Base-by-base conservation (phyloP, 257 asterid genomes). In the Salvia rosmarinus region DNA sequence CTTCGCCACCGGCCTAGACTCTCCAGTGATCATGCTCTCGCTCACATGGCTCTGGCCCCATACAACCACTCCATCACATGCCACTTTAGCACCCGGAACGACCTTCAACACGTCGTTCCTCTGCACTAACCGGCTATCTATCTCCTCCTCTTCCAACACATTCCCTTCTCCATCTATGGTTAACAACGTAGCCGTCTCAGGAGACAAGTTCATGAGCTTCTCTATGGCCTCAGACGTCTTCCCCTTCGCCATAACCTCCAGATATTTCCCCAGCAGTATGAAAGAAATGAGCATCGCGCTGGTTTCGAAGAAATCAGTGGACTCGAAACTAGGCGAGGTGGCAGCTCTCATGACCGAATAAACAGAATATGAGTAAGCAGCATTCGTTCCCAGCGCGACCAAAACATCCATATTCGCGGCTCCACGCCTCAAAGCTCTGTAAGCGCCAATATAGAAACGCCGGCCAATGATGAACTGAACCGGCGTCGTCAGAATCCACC, bases 11-110 rank as follows among this genome's bases (percentile, higher is more conserved):
- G 88, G 85, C 80, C 78, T 72, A 8, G 89, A 82, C 61, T 88
- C 95, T 65, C 91, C 95, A 4, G 95, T 88, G 71, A 88, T 81
- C 95, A 88, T 88, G 82, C 95, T 86, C 82, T 88, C 95, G 9
- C 80, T 74, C 16, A 82, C 82, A 64, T 82, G 82, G 47, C 95
- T 85, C 40, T 80, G 84, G 10, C 95, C 95, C 95, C 91, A 79
- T 5, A 78, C 70, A 7, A 88, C 88, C 21, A 78, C 34, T 20
- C 95, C 95, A 78, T 88, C 95, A 35, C 88, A 85, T 0, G 95
- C 82, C 4, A 88, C 78, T 80, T 84, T 85, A 3, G 89, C 85
- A 5, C 95, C 95, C 1, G 95, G 95, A 13, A 86, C 80, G n/a
- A 87, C 61, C 78, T 86, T 88, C 78, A 88, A 6, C 46, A 82